Evolutionary conservation across 345 rosid genomes (phyloP).

Genomic region (Dipteronia sinensis): DNA sequence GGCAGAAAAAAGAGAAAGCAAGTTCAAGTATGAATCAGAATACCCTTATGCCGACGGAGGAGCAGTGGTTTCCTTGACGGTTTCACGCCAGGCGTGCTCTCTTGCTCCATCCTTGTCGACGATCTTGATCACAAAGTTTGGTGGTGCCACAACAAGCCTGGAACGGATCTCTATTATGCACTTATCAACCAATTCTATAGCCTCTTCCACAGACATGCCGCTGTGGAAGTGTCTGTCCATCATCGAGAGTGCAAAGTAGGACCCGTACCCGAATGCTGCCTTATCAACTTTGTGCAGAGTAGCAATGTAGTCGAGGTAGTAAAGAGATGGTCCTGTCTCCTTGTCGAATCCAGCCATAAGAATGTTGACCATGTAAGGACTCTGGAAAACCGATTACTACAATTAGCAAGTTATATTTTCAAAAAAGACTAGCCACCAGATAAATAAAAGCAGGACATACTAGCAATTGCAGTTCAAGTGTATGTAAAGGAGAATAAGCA

Average conservation of each 20-base stretch:
- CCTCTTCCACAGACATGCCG: conserved; percentile 89
- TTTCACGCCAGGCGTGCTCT: conserved; percentile 80
- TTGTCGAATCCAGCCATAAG: conserved; percentile 94
- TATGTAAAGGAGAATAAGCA: not conserved
- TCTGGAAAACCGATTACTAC: conserved; percentile 45
- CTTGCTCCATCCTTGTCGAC: conserved; percentile 94
- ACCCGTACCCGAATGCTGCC: conserved; percentile 96
- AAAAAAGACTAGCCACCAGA: not conserved
- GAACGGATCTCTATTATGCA: conserved; percentile 90
- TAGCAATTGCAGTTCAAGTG: not conserved
- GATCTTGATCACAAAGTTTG: conserved; percentile 92
- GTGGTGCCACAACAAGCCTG: conserved; percentile 92
- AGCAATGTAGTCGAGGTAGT: conserved; percentile 95
- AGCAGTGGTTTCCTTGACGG: conserved; percentile 56
- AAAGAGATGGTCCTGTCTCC: conserved; percentile 89
- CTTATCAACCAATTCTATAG: conserved; percentile 77
- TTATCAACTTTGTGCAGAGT: conserved; percentile 94
- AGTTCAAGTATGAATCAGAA: not conserved
- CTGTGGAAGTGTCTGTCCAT: conserved; percentile 96
- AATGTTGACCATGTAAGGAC: conserved; percentile 85
- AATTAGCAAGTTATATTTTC: not conserved
- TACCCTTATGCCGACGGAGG: conserved; percentile 26
- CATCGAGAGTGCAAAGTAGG: conserved; percentile 83
- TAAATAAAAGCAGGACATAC: not conserved
- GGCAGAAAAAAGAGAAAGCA: not conserved